phyloP scores from a whole-genome alignment of 2,329 filamentous ascomycete species.

The Cercospora citrullina region DNA sequence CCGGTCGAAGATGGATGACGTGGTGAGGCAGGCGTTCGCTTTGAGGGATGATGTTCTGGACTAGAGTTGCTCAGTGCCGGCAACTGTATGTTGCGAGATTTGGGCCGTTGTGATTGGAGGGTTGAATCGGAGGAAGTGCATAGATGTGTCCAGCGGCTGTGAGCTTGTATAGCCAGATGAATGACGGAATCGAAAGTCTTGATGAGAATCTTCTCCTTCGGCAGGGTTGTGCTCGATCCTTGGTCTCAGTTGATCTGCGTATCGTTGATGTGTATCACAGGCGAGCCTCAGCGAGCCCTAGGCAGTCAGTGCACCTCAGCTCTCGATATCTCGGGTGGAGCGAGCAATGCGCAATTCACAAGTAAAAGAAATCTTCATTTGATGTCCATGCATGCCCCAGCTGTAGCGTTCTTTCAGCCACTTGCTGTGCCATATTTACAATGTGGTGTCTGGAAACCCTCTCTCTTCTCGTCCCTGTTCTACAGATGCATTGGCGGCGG shows the following conservation, averaged over 20 bases:
- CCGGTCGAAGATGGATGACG: constrained; percentile 69
- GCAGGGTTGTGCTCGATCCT: neutral
- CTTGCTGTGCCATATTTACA: constrained; percentile 1
- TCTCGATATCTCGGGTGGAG: neutral
- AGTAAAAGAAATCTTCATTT: neutral
- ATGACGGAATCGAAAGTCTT: neutral
- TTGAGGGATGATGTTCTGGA: constrained; percentile 70
- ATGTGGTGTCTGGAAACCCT: neutral
- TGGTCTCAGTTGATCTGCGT: neutral
- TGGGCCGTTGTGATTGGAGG: neutral
- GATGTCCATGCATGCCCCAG: neutral
- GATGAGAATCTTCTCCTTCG: neutral
- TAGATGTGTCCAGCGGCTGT: neutral
- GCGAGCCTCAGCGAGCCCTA: neutral
- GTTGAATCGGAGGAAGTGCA: neutral
- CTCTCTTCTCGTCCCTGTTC: neutral
- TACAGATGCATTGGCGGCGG: constrained; percentile 53
- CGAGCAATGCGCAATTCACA: neutral
- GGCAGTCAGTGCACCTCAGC: neutral
- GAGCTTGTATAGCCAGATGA: neutral
- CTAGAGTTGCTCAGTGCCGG: constrained; percentile 32
- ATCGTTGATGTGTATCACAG: neutral
- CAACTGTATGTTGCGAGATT: neutral
- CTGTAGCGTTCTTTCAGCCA: neutral
- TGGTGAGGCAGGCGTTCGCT: constrained; percentile 73